Evolutionary conservation across 2,329 filamentous ascomycete genomes (phyloP).

Genomic region (Neofusicoccum laricinum): DNA sequence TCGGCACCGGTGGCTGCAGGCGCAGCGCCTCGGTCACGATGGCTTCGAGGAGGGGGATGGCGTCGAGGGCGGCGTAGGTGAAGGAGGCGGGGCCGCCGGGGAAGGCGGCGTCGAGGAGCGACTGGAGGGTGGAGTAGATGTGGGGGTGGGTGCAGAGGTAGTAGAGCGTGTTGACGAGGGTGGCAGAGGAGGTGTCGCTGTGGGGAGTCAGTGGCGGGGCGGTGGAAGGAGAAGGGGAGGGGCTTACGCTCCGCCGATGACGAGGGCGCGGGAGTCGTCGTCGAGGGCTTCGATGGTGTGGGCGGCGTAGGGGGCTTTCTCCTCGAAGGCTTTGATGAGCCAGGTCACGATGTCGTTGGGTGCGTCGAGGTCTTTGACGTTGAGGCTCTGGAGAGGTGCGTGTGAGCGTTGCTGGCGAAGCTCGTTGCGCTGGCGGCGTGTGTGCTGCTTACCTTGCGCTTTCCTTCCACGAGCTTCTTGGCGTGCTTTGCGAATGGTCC

Average conservation of each 20-base stretch:
- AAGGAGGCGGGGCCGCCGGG: constrained; percentile 36
- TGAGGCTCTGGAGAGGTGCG: background rate
- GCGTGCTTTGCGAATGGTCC: background rate
- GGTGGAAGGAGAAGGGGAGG: background rate
- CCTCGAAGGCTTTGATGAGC: constrained; percentile 10
- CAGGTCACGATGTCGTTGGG: constrained; percentile 4
- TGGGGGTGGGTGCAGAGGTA: constrained; percentile 42
- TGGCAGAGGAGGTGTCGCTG: constrained; percentile 45
- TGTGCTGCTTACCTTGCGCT: background rate
- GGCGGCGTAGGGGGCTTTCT: background rate
- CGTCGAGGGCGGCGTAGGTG: background rate
- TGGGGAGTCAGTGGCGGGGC: background rate
- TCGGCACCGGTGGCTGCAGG: constrained; percentile 39
- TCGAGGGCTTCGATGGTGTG: background rate
- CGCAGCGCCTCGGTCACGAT: constrained; percentile 43
- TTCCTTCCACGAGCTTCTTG: background rate
- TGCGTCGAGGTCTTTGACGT: background rate
- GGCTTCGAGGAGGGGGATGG: constrained; percentile 35
- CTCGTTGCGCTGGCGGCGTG: background rate
- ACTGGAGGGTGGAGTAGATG: constrained; percentile 31
- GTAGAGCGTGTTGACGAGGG: constrained; percentile 42
- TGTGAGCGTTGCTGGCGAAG: background rate
- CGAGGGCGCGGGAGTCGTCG: constrained; percentile 9
- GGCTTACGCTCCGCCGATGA: constrained; percentile 11
- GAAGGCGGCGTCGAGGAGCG: constrained; percentile 33